Evolutionary conservation across 2,329 filamentous ascomycete genomes (phyloP), one percentile per base, ranked within the genome.

Genomic region (Beauveria pseudobassiana): DNA sequence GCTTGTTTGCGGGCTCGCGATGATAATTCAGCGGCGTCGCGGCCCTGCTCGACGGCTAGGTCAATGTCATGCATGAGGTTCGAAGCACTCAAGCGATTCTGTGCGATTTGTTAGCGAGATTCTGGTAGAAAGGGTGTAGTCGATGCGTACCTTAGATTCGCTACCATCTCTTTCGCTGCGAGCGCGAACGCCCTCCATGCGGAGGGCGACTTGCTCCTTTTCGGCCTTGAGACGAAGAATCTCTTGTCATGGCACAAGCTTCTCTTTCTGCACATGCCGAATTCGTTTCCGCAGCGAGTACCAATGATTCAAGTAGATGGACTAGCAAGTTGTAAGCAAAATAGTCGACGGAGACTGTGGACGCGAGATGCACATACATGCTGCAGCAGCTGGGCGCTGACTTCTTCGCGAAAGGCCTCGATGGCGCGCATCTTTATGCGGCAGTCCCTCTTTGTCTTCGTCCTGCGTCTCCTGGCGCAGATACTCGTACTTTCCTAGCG

Each of bases 41-140:
- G 76, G 45, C 80, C 79, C 50, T 79, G 77, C 53, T 81, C 78
- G 10, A 82, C 76, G 0, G 81, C 84, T 20, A 87, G 71, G 58
- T 87, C 85, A 61, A 88, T 79, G 62, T 87, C 82, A 65, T 87
- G 81, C 78, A 87, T 82, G 7, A 80, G 72, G 3, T 79, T 77
- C 20, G 86, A 88, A 18, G 86, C 75, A 10, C 78, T 76, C 16
- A 85, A 75, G 64, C 81, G 78, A 63, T 80, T 76, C 70, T 75
- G 28, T 0, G 16, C 12, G 14, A 28, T 20, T 24, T 12, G 24
- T 68, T 50, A 70, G 66, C 10, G 3, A 3, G 1, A 20, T 18
- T 5, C 1, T n/a, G 2, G 12, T 20, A 20, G 8, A 26, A 3
- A n/a, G 10, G 34, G 26, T 12, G 26, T 12, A 16, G 24, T 42